Evolutionary conservation across 2,329 filamentous ascomycete species (phyloP), one percentile per base, ranked within the genome.

Genomic region (Xylariaceae sp.): DNA sequence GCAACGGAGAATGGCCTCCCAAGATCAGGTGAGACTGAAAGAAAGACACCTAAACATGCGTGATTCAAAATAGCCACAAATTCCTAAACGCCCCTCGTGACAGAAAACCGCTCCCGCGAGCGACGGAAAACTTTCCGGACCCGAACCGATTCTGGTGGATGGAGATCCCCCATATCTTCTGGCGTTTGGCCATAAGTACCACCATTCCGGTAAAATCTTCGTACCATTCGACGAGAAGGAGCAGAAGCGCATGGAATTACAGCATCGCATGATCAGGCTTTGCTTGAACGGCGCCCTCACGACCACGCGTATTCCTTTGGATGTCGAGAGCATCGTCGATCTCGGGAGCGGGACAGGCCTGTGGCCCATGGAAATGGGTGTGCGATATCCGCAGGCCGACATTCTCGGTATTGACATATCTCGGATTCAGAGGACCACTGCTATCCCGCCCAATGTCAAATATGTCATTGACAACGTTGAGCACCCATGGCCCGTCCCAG

Each of bases 391-490:
- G 2, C 69, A 73, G 30, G 74, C 73, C 30, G 68, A 70, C 3
- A 72, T 79, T 11, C 71, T 75, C 34, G 76, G 76, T 35, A 70
- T 77, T 48, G 77, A 79, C 59, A 64, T 77, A 17, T 76, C 73
- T 17, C 72, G 72, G 30, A 74, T 75, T n/a, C 70, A 78, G 39
- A 67, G 75, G 49, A 74, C 73, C 13, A 74, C 69, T 7, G 69
- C 72, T 30, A 79, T 86, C 6, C 84, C 84, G 5, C 77, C 81
- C 15, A 87, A 87, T 64, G 77, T 86, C 18, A 76, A 74, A 3
- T 87, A 86, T 67, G 74, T 82, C 59, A 78, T 87, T 45, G 81
- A 82, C 67, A 83, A 87, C 67, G 76, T 81, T 35, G 81, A 83
- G 61, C 75, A 81, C 34, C 73, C 70, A 3, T 79, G 76, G 77